Conservation (phyloP, 148 eudicot genomes). For the Rhododendron vialii region DNA sequence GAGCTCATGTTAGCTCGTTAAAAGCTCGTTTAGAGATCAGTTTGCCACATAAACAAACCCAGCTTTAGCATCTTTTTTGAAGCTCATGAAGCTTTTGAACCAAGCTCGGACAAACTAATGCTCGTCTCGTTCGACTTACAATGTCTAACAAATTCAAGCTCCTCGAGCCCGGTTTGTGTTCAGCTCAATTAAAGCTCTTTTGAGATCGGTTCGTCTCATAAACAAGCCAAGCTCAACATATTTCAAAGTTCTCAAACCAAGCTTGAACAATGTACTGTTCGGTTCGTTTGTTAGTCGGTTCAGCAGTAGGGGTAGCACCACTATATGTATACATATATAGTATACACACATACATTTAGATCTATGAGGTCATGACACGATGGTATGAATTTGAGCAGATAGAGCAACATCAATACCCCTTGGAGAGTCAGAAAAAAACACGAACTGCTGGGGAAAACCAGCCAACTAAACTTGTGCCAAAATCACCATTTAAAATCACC, state of each 20-base stretch:
- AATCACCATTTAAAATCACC: neutral
- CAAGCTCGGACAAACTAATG: neutral
- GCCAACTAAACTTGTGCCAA: neutral
- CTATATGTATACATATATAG: neutral
- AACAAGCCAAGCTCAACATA: neutral
- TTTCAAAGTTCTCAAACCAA: neutral
- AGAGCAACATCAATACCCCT: neutral
- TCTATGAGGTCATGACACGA: neutral
- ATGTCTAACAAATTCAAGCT: too few species aligned
- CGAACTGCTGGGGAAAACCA: neutral
- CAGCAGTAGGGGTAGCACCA: neutral
- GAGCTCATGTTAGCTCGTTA: too few species aligned
- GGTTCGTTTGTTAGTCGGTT: neutral
- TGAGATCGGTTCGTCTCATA: neutral
- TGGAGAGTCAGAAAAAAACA: neutral
- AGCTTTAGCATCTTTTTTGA: too few species aligned
- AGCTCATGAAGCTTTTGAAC: too few species aligned
- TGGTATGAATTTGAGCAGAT: neutral
- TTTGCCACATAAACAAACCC: too few species aligned
- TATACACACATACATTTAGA: too few species aligned
- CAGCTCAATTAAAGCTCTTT: neutral
- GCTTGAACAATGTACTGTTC: neutral
- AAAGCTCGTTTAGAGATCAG: too few species aligned
- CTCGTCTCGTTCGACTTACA: neutral
- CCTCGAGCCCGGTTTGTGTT: neutral